phyloP scores from a whole-genome alignment of 805 yeast genomes.

The Starmerella khaoyaiensis region DNA sequence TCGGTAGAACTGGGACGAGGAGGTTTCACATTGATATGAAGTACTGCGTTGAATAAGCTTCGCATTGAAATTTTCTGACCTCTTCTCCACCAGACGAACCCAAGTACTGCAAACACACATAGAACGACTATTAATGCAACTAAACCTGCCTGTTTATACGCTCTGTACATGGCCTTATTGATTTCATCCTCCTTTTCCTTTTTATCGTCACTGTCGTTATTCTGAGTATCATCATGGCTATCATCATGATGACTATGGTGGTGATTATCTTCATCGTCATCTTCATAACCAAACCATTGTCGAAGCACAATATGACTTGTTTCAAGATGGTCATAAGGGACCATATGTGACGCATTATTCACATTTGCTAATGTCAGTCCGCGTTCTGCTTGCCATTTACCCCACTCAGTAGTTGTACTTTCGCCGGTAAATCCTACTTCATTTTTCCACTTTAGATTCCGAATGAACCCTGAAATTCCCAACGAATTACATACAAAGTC shows the following conservation, averaged over 20 bases:
- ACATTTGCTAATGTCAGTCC: constrained; percentile 68
- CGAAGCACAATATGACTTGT: constrained; percentile 2
- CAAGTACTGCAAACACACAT: constrained; percentile 18
- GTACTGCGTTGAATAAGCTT: constrained; percentile 17
- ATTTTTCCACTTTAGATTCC: constrained; percentile 54
- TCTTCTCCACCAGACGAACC: constrained; percentile 16
- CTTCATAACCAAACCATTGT: not conserved
- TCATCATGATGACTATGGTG: not conserved
- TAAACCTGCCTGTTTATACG: constrained; percentile 30
- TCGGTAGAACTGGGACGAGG: constrained; percentile 1
- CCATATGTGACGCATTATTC: constrained; percentile 81
- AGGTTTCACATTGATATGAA: constrained; percentile 16
- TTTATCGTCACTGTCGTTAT: not conserved
- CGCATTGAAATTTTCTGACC: constrained; percentile 16
- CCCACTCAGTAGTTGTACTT: not conserved
- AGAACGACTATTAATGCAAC: constrained; percentile 29
- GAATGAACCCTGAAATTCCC: constrained; percentile 59
- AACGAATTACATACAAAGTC: constrained; percentile 78
- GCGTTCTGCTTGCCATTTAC: constrained; percentile 32
- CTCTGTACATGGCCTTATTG: constrained; percentile 27
- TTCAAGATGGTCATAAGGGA: constrained; percentile 51
- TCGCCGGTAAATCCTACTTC: constrained; percentile 21
- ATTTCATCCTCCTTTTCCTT: not conserved
- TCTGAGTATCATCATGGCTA: not conserved
- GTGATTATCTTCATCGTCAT: not conserved